Evolutionary conservation across 192 early-diverging fungal genomes (phyloP).

Genomic region (Coemansia javaensis): DNA sequence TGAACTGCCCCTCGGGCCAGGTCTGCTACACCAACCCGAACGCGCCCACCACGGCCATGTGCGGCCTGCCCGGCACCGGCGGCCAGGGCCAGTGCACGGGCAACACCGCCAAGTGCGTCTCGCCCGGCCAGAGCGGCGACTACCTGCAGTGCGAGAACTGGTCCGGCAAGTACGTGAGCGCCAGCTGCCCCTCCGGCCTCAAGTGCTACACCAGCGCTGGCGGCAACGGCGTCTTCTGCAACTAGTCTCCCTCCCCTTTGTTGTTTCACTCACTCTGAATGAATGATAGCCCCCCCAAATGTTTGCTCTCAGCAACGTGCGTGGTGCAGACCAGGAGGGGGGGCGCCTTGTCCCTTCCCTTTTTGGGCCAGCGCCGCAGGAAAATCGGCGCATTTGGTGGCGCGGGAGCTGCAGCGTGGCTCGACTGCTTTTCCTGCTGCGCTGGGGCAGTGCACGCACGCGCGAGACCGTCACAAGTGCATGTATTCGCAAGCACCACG

Average conservation of each 20-base stretch:
- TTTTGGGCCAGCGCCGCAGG: too few relatives aligned
- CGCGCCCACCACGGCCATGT: conserved; percentile 35
- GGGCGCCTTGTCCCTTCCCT: too few relatives aligned
- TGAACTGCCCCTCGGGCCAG: conserved; percentile 33
- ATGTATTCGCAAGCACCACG: too few relatives aligned
- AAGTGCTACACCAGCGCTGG: conserved; percentile 43
- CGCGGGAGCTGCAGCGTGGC: too few relatives aligned
- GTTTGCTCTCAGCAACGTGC: neutral
- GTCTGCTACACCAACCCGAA: conserved; percentile 51
- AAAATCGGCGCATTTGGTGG: too few relatives aligned
- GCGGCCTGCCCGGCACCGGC: conserved; percentile 40
- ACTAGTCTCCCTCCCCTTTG: conserved; percentile 11
- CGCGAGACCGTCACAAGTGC: too few relatives aligned
- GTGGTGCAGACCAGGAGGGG: too few relatives aligned
- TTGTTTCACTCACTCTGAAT: too few relatives aligned
- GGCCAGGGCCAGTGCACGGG: conserved; percentile 32
- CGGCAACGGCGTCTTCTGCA: conserved; percentile 29
- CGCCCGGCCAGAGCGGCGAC: conserved; percentile 24
- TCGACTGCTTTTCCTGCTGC: too few relatives aligned
- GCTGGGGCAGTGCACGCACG: too few relatives aligned
- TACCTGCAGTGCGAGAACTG: conserved; percentile 45
- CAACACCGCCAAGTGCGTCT: conserved; percentile 36
- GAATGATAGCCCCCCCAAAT: too few relatives aligned
- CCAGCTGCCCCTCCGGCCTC: conserved; percentile 26
- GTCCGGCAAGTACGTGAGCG: conserved; percentile 35